These are phyloP conservation scores for Heterobasidion occidentale DNA, from an alignment of 1,284 basidiomycete genomes.

Conservation along the genomic window DNA sequence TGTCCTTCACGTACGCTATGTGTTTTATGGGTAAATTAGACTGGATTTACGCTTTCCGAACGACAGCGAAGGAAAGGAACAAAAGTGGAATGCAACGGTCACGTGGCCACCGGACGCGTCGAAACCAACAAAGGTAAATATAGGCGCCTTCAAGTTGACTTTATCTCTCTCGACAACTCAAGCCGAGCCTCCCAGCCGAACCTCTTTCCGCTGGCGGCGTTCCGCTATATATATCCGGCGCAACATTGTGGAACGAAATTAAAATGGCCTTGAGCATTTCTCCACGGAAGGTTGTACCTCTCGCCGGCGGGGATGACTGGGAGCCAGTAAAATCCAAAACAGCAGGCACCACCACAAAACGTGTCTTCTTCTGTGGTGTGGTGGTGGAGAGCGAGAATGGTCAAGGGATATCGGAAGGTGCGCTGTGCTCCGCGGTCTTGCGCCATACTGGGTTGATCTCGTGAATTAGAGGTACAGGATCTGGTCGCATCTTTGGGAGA, in stretches of 20 bases:
- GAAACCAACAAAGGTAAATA: conserved; percentile 13
- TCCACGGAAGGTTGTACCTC: conserved; percentile 64
- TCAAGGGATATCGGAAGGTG: conserved; percentile 60
- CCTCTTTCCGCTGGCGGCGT: background rate
- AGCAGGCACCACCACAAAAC: conserved; percentile 45
- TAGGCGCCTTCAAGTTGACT: background rate
- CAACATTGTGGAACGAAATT: background rate
- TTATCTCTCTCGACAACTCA: background rate
- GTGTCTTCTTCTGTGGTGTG: conserved; percentile 75
- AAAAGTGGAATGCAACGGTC: background rate
- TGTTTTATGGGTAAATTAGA: background rate
- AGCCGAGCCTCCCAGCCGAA: background rate
- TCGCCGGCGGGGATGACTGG: conserved; percentile 55
- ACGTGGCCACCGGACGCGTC: background rate
- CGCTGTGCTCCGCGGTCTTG: conserved; percentile 11
- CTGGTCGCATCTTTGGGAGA: conserved; percentile 70
- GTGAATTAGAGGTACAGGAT: conserved; percentile 61
- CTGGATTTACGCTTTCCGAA: background rate
- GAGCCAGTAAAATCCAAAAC: conserved; percentile 21
- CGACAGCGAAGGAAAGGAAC: background rate
- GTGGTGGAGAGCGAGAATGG: conserved; percentile 74
- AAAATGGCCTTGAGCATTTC: conserved; percentile 42
- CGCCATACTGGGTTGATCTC: background rate
- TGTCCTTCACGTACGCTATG: too few relatives aligned
- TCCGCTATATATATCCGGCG: background rate